Percentiles rank a stretch among this genome's conserved stretches.
Evolutionary conservation across 768 basidiomycete genomes (phyloP).

Genomic region (Russula sp.): DNA sequence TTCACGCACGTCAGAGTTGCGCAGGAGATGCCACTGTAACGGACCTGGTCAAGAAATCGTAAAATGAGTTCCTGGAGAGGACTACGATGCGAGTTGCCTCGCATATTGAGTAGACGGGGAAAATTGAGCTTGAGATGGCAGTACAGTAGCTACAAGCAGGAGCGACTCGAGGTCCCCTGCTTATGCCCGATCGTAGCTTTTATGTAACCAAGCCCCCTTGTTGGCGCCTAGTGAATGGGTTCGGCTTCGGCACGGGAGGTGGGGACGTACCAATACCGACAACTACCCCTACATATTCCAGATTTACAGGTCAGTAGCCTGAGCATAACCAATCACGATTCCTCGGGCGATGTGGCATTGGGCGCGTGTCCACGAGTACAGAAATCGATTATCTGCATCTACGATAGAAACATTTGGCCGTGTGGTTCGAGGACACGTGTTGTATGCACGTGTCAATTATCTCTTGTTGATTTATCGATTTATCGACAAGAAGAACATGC

Average conservation of each 20-base stretch:
- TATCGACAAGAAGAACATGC: background rate
- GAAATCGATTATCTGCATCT: too few relatives aligned
- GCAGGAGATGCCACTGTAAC: slow-evolving; percentile 1
- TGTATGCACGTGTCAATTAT: background rate
- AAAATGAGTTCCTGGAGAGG: background rate
- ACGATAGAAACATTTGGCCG: too few relatives aligned
- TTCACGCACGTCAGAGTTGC: slow-evolving; percentile 12
- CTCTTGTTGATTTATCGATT: background rate
- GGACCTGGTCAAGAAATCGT: slow-evolving; percentile 20
- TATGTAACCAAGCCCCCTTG: background rate
- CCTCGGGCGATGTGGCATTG: too few relatives aligned
- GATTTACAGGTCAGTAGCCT: too few relatives aligned
- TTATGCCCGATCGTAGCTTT: background rate
- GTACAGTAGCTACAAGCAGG: background rate
- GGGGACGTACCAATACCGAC: too few relatives aligned
- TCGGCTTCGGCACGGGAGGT: too few relatives aligned
- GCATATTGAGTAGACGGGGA: background rate
- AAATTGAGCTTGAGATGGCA: background rate
- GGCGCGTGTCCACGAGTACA: too few relatives aligned
- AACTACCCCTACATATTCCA: too few relatives aligned
- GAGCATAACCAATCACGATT: too few relatives aligned
- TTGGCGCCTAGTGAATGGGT: too few relatives aligned
- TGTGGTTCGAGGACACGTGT: too few relatives aligned
- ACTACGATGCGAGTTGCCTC: background rate
- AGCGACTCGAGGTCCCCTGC: too few relatives aligned